Evolutionary conservation across 139 green algal species (phyloP), one percentile per base, ranked within the genome.

Genomic region (Chlorella sp.): DNA sequence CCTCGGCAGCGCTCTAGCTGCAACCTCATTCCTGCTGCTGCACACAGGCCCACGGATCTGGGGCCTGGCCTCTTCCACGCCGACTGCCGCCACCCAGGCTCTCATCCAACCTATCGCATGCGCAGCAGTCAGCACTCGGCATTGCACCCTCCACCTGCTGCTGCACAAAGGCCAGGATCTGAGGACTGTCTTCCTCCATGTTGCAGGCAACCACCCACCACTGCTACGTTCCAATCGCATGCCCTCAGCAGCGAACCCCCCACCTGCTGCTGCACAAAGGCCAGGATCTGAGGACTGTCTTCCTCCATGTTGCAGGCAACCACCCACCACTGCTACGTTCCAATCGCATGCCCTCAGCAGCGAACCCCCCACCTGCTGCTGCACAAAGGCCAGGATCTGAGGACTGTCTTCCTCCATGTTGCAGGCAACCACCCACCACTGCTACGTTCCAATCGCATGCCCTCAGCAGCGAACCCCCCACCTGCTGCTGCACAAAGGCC

Each of bases 391-490:
- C 9, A 40, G 41, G 2, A 76, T 67, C 48, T 77, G 38, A 3
- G 87, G 80, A 0, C 60, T 69, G 56, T 74, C 60, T 11, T 73
- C 48, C 68, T 90, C 88, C 43, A 86, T 65, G 82, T 62, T 85
- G 67, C 90, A 16, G 7, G 82, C 86, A 36, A 91, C 58, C 28
- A 90, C 85, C n/a, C n/a, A n/a, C n/a, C n/a, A n/a, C n/a, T n/a
- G n/a, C n/a, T n/a, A n/a, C n/a, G n/a, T n/a, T n/a, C n/a, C n/a
- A n/a, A n/a, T n/a, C n/a, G n/a, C n/a, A n/a, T n/a, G n/a, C n/a
- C n/a, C n/a, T n/a, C n/a, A n/a, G n/a, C n/a, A n/a, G n/a, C n/a
- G n/a, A n/a, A n/a, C n/a, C n/a, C n/a, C n/a, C n/a, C n/a, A n/a
- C n/a, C n/a, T n/a, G n/a, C n/a, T n/a, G n/a, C n/a, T n/a, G n/a